Conservation (phyloP, 2,329 filamentous ascomycete genomes). For the Endoconidiophora laricicola region DNA sequence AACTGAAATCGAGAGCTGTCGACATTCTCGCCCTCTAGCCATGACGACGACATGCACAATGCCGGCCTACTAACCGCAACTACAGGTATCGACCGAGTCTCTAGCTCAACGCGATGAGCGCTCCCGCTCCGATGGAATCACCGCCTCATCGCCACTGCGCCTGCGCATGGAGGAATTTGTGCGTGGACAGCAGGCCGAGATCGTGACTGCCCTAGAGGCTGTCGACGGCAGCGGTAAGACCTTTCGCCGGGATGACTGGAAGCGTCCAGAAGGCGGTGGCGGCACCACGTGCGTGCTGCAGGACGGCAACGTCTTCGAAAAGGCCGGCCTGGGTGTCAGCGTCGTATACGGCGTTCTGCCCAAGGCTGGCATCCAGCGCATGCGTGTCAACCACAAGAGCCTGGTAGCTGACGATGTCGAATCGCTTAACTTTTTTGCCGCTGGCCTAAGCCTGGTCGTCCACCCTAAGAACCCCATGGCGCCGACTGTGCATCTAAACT, state of each 20-base stretch:
- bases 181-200: slow-evolving; percentile 77
- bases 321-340: slow-evolving; percentile 87
- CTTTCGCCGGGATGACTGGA: slow-evolving; percentile 78
- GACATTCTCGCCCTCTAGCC: no score
- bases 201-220: slow-evolving; percentile 66
- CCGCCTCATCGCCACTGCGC: slow-evolving; percentile 76
- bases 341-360: slow-evolving; percentile 88
- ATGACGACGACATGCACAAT: no score
- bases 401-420: slow-evolving; percentile 56
- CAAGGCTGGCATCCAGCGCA: slow-evolving; percentile 72
- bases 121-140: slow-evolving; percentile 50
- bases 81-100: background rate
- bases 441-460: slow-evolving; percentile 80
- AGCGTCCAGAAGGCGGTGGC: slow-evolving; percentile 72
- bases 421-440: slow-evolving; percentile 84
- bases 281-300: slow-evolving; percentile 91
- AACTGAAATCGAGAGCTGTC: no score
- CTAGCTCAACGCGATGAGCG: slow-evolving; percentile 56
- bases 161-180: slow-evolving; percentile 95
- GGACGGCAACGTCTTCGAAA: slow-evolving; percentile 93
- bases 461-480: slow-evolving; percentile 94
- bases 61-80: no score
- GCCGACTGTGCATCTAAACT: slow-evolving; percentile 94
- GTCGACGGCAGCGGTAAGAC: slow-evolving; percentile 49
- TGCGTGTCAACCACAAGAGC: slow-evolving; percentile 89